Percentiles rank a stretch among this genome's conserved stretches.
Conservation (phyloP, 192 early-diverging fungal species). For the Dissophora globulifera region DNA sequence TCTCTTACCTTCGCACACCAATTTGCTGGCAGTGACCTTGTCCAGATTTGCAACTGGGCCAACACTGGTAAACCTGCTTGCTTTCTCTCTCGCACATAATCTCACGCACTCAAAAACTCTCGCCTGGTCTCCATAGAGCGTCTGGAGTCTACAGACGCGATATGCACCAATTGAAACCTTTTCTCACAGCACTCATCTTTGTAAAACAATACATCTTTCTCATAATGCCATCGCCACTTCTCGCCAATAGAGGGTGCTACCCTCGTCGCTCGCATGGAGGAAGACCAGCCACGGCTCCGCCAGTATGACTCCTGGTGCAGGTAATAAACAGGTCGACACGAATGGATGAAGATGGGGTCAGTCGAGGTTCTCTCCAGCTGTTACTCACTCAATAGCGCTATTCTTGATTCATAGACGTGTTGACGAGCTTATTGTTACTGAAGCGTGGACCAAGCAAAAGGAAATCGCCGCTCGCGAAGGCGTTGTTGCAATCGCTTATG, state of each 20-base stretch:
- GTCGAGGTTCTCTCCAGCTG: too few species aligned
- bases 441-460: conserved; percentile 73
- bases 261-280: conserved; percentile 64
- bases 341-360: too few species aligned
- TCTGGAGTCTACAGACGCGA: too few species aligned
- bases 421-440: conserved; percentile 66
- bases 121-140: too few species aligned
- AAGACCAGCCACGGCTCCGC: conserved; percentile 67
- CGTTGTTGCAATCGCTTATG: conserved; percentile 73
- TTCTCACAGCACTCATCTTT: too few species aligned
- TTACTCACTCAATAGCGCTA: too few species aligned
- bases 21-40: conserved; percentile 22
- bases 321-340: conserved; percentile 1
- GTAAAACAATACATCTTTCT: too few species aligned
- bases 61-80: conserved; percentile 46
- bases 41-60: conserved; percentile 46
- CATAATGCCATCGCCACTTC: background rate
- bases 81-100: too few species aligned
- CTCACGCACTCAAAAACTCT: too few species aligned
- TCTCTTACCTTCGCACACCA: background rate
- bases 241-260: conserved; percentile 55
- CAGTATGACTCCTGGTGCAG: conserved; percentile 78
- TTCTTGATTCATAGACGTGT: conserved; percentile 53
- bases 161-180: too few species aligned
- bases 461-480: conserved; percentile 70